Conservation (phyloP, 2,329 filamentous ascomycete species). For the Parastagonospora nodorum region DNA sequence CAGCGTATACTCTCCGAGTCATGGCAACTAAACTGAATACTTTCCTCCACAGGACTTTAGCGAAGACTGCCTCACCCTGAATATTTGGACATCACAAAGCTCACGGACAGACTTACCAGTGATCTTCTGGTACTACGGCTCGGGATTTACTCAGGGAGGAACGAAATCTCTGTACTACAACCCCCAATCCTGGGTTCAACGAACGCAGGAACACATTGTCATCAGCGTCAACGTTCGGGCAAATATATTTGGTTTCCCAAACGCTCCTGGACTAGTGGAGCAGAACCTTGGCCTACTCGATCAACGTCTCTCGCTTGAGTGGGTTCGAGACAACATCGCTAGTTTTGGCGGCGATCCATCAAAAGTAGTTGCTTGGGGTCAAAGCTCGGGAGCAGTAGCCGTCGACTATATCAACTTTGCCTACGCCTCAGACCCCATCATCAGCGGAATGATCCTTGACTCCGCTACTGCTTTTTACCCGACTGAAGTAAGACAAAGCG, state of each 20-base stretch:
- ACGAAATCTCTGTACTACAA: not conserved
- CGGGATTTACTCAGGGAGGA: too few relatives aligned
- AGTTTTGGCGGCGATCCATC: conserved; percentile 48
- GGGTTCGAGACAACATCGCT: conserved; percentile 48
- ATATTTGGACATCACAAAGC: conserved; percentile 27
- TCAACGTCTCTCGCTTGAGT: conserved; percentile 40
- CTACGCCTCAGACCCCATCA: conserved; percentile 55
- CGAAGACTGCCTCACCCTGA: conserved; percentile 39
- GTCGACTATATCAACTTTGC: conserved; percentile 58
- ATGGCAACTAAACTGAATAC: conserved; percentile 24
- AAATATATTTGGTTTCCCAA: conserved; percentile 43
- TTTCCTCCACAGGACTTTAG: conserved; percentile 28
- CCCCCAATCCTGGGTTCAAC: not conserved
- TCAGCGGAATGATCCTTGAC: conserved; percentile 9
- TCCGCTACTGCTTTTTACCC: too few relatives aligned
- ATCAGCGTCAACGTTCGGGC: not conserved
- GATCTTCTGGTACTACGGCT: too few relatives aligned
- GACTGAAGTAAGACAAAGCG: too few relatives aligned
- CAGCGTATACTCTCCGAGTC: conserved; percentile 22
- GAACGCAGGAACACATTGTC: not conserved
- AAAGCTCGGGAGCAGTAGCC: conserved; percentile 46
- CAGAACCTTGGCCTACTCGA: conserved; percentile 46
- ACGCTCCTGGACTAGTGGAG: conserved; percentile 35
- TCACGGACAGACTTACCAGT: not conserved
- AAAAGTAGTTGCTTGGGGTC: conserved; percentile 48